Conservation (phyloP, 1,284 basidiomycete species). For the Abortiporus biennis region DNA sequence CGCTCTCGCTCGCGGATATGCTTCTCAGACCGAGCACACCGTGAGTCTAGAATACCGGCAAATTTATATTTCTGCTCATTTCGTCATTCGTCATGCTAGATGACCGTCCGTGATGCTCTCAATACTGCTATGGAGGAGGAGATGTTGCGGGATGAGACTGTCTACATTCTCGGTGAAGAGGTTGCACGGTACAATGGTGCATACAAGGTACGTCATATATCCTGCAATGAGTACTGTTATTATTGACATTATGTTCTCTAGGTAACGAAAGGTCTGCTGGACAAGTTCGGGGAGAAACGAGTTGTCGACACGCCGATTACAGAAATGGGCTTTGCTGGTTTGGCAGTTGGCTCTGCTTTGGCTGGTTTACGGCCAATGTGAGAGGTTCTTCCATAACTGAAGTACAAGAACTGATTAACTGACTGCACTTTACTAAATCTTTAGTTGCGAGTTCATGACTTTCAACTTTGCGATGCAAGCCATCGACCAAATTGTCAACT, state of each 20-base stretch:
- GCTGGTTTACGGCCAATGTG: conserved; percentile 92
- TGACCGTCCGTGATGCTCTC: conserved; percentile 98
- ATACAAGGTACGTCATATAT: conserved; percentile 73
- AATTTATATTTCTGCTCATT: not conserved
- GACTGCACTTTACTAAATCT: not conserved
- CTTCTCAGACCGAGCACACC: conserved; percentile 50
- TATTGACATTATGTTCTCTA: conserved; percentile 26
- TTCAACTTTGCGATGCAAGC: conserved; percentile 97
- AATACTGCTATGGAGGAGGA: conserved; percentile 99
- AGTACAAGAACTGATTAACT: conserved; percentile 5
- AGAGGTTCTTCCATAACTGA: conserved; percentile 15
- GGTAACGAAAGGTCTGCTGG: conserved; percentile 96
- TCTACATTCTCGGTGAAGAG: conserved; percentile 97
- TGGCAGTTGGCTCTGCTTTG: conserved; percentile 93
- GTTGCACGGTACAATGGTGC: conserved; percentile 99
- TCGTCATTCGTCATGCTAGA: conserved; percentile 45
- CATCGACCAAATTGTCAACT: conserved; percentile 99
- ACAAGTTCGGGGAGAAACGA: conserved; percentile 99
- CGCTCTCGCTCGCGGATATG: conserved; percentile 52
- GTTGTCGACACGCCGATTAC: conserved; percentile 98
- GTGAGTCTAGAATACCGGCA: conserved; percentile 29
- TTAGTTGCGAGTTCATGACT: conserved; percentile 98
- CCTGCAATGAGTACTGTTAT: not conserved
- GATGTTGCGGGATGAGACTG: conserved; percentile 93
- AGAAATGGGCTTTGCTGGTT: conserved; percentile 97